These are phyloP conservation scores for Penicillium simplicissimum DNA, from an alignment of 495 filamentous ascomycete genomes.

Conservation along the genomic window DNA sequence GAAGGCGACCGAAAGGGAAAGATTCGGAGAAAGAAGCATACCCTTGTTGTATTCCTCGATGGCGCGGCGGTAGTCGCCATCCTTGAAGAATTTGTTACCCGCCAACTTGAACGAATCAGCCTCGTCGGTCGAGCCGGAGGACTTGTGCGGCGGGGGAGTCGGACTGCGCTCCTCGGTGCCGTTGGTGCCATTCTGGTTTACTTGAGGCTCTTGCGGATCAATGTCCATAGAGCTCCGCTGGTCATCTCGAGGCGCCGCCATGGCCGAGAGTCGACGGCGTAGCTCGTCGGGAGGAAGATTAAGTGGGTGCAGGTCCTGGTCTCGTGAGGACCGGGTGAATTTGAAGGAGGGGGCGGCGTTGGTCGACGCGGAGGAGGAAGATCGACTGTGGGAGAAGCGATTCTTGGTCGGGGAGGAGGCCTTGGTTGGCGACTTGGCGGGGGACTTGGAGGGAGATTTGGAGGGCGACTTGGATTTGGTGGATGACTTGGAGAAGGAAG, in stretches of 20 bases:
- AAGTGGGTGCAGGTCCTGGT: conserved; percentile 75
- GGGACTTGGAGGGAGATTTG: conserved; percentile 29
- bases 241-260: conserved; percentile 64
- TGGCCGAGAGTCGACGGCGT: conserved; percentile 66
- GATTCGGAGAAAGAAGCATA: conserved; percentile 38
- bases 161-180: conserved; percentile 60
- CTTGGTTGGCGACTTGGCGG: conserved; percentile 31
- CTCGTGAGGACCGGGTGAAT: conserved; percentile 52
- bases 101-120: conserved; percentile 88
- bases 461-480: conserved; percentile 28
- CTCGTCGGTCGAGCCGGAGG: conserved; percentile 58
- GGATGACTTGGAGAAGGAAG: conserved; percentile 24
- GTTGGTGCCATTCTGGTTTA: conserved; percentile 58
- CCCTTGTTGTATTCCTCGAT: conserved; percentile 94
- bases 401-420: conserved; percentile 30
- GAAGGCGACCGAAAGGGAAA: background rate
- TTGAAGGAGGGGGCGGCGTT: conserved; percentile 22
- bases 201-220: conserved; percentile 59
- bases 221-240: conserved; percentile 73
- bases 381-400: conserved; percentile 38
- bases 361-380: conserved; percentile 36
- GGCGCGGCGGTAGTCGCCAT: conserved; percentile 78
- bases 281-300: conserved; percentile 86
- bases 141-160: conserved; percentile 75
- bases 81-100: conserved; percentile 96